Base-by-base conservation (phyloP, 345 rosid genomes). In the Eucalyptus regnans region DNA sequence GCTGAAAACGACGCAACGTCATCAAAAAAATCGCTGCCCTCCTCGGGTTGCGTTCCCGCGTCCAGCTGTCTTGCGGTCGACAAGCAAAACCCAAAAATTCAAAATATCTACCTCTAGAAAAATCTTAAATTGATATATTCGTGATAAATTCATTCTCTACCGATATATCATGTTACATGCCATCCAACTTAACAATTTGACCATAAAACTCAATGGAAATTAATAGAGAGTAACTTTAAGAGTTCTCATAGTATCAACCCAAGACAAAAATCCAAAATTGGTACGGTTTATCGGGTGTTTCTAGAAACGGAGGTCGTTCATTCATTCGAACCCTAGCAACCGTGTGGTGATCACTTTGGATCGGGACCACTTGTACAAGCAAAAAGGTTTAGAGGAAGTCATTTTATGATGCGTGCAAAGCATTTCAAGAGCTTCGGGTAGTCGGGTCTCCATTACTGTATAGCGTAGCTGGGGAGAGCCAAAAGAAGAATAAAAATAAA, bases 121-220 rank as follows among this genome's bases (percentile, higher is more conserved):
- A 33, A 33, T 33, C 33, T 33, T 33, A 33, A 33, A 33, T 33
- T 33, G 33, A 33, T 33, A 33, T 33, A 33, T 2, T 33, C 33
- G 2, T 33, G 2, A 33, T 33, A 33, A 33, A 33, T 33, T 33
- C 33, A 33, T 33, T 33, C 33, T 33, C 33, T 33, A 33, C 41
- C 4, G 4, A 4, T 52, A 20, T 52, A 8, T 52, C 0, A 0
- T 9, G 0, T 9, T 2, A 56, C 13, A 6, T 56, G 2, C 0
- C 1, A 23, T 56, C 1, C 0, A 56, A 56, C 3, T 56, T 4
- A 23, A 3, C 1, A 56, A 9, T 56, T 23, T 56, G 2, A 56
- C 0, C 0, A 0, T 56, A 56, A 56, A 56, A 56, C 23, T 56
- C 0, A 56, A 56, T 56, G 1, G 23, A 56, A 56, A 56, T 1